These are phyloP conservation scores for Cladosporium sp. DNA, from an alignment of 2,329 filamentous ascomycete species.

Conservation along the genomic window DNA sequence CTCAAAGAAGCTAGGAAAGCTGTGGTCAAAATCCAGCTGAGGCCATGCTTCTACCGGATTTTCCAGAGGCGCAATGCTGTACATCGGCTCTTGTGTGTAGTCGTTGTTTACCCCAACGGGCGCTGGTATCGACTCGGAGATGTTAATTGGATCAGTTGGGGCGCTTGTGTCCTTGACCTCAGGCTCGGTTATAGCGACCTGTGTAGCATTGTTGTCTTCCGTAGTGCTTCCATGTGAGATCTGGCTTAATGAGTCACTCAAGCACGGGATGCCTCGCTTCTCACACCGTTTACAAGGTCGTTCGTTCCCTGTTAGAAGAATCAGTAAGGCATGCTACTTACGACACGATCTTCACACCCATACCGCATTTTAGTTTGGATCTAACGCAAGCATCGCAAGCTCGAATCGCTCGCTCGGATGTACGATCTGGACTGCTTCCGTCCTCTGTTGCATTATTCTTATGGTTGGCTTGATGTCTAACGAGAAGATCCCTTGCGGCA, in stretches of 20 bases:
- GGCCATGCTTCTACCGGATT: background rate
- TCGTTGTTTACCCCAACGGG: background rate
- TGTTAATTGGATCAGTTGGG: background rate
- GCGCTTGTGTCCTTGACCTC: background rate
- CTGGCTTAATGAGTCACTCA: slow-evolving; percentile 13
- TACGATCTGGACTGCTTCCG: slow-evolving; percentile 18
- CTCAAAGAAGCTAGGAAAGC: slow-evolving; percentile 20
- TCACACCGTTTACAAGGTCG: slow-evolving; percentile 27
- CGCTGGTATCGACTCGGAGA: background rate
- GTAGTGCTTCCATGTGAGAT: background rate
- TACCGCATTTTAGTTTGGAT: slow-evolving; percentile 30
- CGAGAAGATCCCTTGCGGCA: slow-evolving; percentile 25
- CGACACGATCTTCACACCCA: background rate
- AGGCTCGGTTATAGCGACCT: no score
- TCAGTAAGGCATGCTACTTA: background rate
- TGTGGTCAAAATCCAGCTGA: background rate
- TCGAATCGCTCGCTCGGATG: slow-evolving; percentile 24
- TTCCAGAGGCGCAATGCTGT: slow-evolving; percentile 5
- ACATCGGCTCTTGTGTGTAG: background rate
- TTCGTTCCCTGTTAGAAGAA: slow-evolving; percentile 16
- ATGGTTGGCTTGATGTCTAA: slow-evolving; percentile 29
- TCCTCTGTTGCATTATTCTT: slow-evolving; percentile 24
- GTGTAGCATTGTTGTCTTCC: no score
- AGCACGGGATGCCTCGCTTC: slow-evolving; percentile 13
- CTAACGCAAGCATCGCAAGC: slow-evolving; percentile 31